Conservation (phyloP, 225 moss, liverwort and hornwort species). For the Pseudisothecium myosuroides region DNA sequence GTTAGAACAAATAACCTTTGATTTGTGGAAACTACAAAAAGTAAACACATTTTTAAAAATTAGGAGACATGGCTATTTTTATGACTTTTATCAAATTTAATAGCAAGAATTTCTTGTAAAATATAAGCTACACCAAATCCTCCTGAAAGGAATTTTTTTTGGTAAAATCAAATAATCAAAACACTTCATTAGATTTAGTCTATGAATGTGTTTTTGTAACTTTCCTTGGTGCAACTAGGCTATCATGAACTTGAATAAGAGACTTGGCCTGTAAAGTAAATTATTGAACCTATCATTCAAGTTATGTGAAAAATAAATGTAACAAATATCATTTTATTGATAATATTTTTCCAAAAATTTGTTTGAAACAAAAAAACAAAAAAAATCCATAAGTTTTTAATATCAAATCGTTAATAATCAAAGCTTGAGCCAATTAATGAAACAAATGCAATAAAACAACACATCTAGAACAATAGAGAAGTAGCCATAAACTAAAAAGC, state of each 20-base stretch:
- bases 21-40: neutral
- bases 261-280: too few relatives aligned
- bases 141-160: neutral
- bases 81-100: neutral
- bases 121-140: neutral
- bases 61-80: accelerated
- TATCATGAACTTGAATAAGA: neutral
- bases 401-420: neutral
- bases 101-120: neutral
- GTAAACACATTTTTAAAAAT: too few relatives aligned
- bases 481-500: neutral
- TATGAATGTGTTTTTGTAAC: neutral
- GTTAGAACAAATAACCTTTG: neutral
- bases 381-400: accelerated
- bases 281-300: too few relatives aligned
- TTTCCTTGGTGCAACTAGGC: accelerated
- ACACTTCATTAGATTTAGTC: neutral
- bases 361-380: neutral
- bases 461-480: neutral
- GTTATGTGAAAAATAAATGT: neutral
- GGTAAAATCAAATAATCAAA: neutral
- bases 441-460: too few relatives aligned
- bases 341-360: neutral
- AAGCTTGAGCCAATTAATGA: neutral
- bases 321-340: too few relatives aligned